These are phyloP conservation scores for Cyclocybe aegerita DNA, from an alignment of 768 basidiomycete genomes.

Conservation along the genomic window DNA sequence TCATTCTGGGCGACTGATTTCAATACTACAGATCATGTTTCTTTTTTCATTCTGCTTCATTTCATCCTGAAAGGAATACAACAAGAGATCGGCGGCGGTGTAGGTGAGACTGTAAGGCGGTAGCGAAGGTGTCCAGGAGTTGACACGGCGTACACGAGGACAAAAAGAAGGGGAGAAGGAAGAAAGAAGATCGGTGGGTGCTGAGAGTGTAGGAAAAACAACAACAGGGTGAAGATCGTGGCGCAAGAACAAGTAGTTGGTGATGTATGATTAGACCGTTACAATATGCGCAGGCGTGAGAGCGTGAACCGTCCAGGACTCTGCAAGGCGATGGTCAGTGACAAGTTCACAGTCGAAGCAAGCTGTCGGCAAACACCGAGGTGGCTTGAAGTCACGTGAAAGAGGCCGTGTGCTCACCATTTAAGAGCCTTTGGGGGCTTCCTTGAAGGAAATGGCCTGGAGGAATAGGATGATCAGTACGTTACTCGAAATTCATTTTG, in stretches of 20 bases:
- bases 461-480: conserved; percentile 5
- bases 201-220: conserved; percentile 12
- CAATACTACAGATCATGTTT: neutral
- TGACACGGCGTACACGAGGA: conserved; percentile 12
- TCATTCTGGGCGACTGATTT: too few species aligned
- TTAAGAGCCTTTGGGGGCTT: conserved; percentile 69
- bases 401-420: conserved; percentile 1
- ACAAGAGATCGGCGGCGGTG: conserved; percentile 16
- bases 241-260: conserved; percentile 8
- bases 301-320: neutral
- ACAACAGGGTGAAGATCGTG: conserved; percentile 8
- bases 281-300: conserved; percentile 9
- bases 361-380: conserved; percentile 43
- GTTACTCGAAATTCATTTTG: conserved; percentile 2
- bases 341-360: conserved; percentile 84
- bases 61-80: conserved; percentile 19
- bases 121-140: conserved; percentile 1
- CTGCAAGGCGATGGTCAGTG: conserved; percentile 1
- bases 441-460: conserved; percentile 84
- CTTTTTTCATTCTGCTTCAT: conserved; percentile 16
- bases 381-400: conserved; percentile 41
- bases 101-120: conserved; percentile 14
- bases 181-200: conserved; percentile 13
- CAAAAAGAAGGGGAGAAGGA: conserved; percentile 9
- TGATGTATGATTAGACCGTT: conserved; percentile 7